A percentile compares a stretch with the other conserved stretches of the same genome.
These are phyloP conservation scores for Lepraria neglecta DNA, from an alignment of 495 filamentous ascomycete species.

Conservation along the genomic window DNA sequence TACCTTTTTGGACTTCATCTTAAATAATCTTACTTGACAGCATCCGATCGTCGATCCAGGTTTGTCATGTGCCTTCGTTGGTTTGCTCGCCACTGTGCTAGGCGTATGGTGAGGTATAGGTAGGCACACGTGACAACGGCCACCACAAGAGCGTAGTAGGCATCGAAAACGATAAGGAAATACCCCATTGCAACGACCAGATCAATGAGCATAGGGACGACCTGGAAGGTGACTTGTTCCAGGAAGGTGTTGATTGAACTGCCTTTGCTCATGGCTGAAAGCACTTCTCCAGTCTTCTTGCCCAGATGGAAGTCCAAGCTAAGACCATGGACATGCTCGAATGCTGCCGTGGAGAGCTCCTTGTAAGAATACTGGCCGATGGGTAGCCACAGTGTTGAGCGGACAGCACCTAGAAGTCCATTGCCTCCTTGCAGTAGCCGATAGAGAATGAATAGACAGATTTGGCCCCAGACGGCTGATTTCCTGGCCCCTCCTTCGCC, in stretches of 20 bases:
- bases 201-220: conserved; percentile 91
- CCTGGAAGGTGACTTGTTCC: conserved; percentile 90
- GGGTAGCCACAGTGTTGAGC: conserved; percentile 86
- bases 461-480: conserved; percentile 58
- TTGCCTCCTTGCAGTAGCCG: conserved; percentile 83
- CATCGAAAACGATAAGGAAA: conserved; percentile 73
- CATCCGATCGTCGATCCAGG: conserved; percentile 86
- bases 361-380: conserved; percentile 95
- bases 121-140: conserved; percentile 92
- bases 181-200: conserved; percentile 79
- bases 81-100: conserved; percentile 89
- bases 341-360: conserved; percentile 86
- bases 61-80: conserved; percentile 91
- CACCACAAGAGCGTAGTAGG: conserved; percentile 88
- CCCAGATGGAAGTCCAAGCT: conserved; percentile 95
- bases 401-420: conserved; percentile 73
- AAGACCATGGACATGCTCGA: conserved; percentile 92
- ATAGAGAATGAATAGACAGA: conserved; percentile 71
- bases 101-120: conserved; percentile 87
- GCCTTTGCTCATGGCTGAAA: conserved; percentile 92
- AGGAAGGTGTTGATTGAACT: conserved; percentile 94
- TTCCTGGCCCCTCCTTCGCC: conserved; percentile 28
- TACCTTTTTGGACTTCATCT: not conserved
- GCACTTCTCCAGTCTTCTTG: conserved; percentile 92
- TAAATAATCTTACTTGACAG: conserved; percentile 59